phyloP scores from a whole-genome alignment of 192 early-diverging fungal species.

The Rhizoclosmatium globosum region DNA sequence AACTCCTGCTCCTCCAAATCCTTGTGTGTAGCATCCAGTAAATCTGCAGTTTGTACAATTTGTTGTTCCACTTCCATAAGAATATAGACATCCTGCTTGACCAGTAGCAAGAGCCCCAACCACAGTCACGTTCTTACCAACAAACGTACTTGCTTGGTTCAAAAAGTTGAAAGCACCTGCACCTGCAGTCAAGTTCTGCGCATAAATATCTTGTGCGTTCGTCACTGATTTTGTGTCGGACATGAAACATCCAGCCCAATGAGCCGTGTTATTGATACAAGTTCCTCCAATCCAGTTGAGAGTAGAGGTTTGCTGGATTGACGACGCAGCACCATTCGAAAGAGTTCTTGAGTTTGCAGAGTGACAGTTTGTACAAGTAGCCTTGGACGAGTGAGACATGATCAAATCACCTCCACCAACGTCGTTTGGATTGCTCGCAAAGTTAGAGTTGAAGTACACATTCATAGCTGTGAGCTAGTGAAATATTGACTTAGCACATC shows the following conservation, averaged over 20 bases:
- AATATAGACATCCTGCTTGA: conserved; percentile 9
- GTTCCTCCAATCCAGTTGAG: conserved; percentile 12
- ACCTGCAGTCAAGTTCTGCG: background rate
- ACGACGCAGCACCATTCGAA: background rate
- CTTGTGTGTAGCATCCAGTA: background rate
- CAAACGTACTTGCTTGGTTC: conserved; percentile 3
- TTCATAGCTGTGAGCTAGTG: background rate
- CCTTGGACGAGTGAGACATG: background rate
- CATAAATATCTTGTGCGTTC: background rate
- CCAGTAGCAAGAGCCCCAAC: background rate
- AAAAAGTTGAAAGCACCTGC: background rate
- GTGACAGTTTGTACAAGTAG: conserved; percentile 1
- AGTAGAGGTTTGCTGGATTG: background rate
- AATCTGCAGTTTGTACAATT: conserved; percentile 8
- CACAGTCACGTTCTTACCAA: conserved; percentile 7
- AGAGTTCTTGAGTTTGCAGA: background rate
- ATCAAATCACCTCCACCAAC: conserved; percentile 7
- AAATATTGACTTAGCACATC: background rate
- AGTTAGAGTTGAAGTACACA: background rate
- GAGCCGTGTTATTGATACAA: conserved; percentile 11
- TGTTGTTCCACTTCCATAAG: background rate
- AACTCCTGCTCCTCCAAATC: conserved; percentile 13
- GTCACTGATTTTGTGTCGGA: background rate
- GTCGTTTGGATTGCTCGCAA: background rate
- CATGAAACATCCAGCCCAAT: conserved; percentile 16